Conservation (phyloP, 2,329 filamentous ascomycete species). For the Exophiala lecanii-corni region DNA sequence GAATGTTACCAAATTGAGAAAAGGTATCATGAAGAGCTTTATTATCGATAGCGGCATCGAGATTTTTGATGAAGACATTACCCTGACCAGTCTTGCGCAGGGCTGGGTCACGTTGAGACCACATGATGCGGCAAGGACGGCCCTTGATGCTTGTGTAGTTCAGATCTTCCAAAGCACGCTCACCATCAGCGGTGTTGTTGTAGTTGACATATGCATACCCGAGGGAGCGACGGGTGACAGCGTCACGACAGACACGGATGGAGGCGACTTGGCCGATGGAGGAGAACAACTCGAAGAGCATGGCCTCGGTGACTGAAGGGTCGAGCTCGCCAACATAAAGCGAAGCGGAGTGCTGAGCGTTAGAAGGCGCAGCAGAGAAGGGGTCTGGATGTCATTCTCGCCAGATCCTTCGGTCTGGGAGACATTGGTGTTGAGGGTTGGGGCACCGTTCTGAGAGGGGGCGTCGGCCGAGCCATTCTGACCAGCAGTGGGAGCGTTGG, state of each 20-base stretch:
- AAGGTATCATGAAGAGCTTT: constrained; percentile 99
- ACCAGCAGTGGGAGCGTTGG: constrained; percentile 64
- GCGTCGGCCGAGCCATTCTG: constrained; percentile 54
- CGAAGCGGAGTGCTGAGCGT: constrained; percentile 87
- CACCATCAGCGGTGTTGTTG: constrained; percentile 92
- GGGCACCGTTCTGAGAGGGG: constrained; percentile 42
- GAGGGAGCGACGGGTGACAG: constrained; percentile 95
- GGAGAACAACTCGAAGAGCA: constrained; percentile 99
- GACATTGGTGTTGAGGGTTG: constrained; percentile 68
- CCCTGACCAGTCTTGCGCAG: constrained; percentile 98
- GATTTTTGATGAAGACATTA: constrained; percentile 99
- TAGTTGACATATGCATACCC: constrained; percentile 99
- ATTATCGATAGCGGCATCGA: constrained; percentile 98
- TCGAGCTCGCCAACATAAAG: constrained; percentile 99
- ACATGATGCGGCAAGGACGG: constrained; percentile 99
- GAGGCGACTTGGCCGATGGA: constrained; percentile 98
- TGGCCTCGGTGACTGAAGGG: constrained; percentile 94
- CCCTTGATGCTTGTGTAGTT: constrained; percentile 99
- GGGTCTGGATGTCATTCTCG: constrained; percentile 51
- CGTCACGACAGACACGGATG: constrained; percentile 98
- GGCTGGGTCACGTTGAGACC: constrained; percentile 98
- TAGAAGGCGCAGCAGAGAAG: constrained; percentile 62
- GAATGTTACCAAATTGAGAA: constrained; percentile 96
- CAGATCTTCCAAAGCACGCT: constrained; percentile 97
- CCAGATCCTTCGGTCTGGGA: constrained; percentile 37